Evolutionary conservation across 2,329 filamentous ascomycete genomes (phyloP).

Genomic region (Venturia carpophila): DNA sequence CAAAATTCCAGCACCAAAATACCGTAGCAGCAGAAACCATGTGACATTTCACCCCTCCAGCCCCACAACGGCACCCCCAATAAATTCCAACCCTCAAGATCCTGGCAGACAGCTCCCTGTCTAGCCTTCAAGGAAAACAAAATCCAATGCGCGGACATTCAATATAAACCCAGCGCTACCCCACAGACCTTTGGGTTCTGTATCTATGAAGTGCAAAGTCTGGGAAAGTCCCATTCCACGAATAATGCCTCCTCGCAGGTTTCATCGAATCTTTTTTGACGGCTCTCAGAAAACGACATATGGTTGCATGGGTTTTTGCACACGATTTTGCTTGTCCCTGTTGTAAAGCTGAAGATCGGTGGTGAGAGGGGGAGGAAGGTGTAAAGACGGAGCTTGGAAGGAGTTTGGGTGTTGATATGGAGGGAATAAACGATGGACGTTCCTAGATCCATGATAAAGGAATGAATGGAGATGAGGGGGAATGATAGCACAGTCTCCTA

Average conservation of each 20-base stretch:
- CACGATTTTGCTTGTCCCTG: not conserved
- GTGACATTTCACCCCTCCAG: slow-evolving; percentile 1
- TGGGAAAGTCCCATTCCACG: not conserved
- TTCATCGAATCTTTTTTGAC: not conserved
- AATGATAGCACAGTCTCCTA: too few relatives aligned
- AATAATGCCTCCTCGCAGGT: not conserved
- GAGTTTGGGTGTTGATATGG: not conserved
- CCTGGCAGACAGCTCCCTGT: not conserved
- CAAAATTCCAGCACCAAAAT: not conserved
- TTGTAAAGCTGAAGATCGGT: not conserved
- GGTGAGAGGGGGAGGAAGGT: not conserved
- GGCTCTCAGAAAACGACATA: not conserved
- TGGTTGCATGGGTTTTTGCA: not conserved
- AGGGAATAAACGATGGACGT: not conserved
- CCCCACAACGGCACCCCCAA: not conserved
- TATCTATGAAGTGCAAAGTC: not conserved
- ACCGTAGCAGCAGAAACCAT: not conserved
- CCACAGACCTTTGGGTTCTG: not conserved
- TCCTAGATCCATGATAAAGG: not conserved
- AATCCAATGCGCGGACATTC: not conserved
- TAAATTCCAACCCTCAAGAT: not conserved
- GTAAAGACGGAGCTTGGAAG: not conserved
- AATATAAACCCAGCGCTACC: not conserved
- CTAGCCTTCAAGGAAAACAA: too few relatives aligned
- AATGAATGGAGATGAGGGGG: not conserved